Base-by-base conservation (phyloP, 2,329 filamentous ascomycete genomes). In the Parascedosporium putredinis region DNA sequence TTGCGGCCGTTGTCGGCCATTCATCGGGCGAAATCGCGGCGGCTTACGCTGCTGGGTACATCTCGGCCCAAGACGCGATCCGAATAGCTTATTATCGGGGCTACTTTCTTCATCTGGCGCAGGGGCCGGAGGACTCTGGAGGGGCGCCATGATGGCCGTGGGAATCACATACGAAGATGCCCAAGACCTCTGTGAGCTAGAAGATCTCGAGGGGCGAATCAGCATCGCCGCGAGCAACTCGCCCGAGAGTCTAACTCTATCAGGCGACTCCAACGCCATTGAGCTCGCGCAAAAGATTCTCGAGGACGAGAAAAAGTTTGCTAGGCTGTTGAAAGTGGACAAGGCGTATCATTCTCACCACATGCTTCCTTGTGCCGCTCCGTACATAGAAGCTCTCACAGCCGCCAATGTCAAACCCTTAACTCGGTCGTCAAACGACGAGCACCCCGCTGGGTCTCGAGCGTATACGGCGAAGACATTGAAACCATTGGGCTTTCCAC, bases 21-120 rank as follows among this genome's bases (percentile, higher is more conserved):
- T 74, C 71, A 0, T 67, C 62, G 45, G 73, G 73, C n/a, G 73
- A 76, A 51, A 74, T 75, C 24, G 69, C 57, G 2, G 72, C 72
- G 5, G 72, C 73, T 0, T 75, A 70, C 50, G 64, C 70, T 1
- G 58, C 67, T 1, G 55, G 54, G 4, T 51, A 51, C 2, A 16
- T 62, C 22, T 54, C 57, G 1, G 45, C 58, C 29, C 55, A 55
- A 5, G 55, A 60, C n/a, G 64, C 62, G 6, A 58, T 67, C 24
- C 55, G 55, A 3, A 55, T 62, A 4, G 57, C 65, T 2, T 68
- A 64, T 50, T 60, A 60, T 43, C 58, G 64, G 22, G 65, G 63
- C 16, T 45, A 51, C n/a, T 54, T 54, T 10, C 38, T 42, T 20
- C 38, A 42, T 10, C 18, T 42, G 20, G 25, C 45, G 20, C 3